Evolutionary conservation across 306 rosid species (phyloP).

Genomic region (Glycine latifolia): DNA sequence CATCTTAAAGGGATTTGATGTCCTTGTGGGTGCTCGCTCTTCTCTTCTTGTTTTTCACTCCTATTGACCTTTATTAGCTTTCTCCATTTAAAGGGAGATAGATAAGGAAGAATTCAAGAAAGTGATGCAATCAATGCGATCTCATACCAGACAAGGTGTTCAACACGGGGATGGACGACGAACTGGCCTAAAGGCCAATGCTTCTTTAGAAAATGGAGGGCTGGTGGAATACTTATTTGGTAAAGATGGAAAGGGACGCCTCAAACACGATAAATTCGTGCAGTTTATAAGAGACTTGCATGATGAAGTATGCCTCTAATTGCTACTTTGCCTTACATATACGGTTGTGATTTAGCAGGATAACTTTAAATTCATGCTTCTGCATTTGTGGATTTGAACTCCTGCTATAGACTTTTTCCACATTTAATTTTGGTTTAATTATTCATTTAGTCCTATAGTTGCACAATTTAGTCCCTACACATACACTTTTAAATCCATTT

Average conservation of each 20-base stretch:
- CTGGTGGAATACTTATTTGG: constrained; percentile 79
- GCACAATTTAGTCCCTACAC: no score
- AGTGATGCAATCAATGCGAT: constrained; percentile 82
- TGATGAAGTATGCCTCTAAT: constrained; percentile 58
- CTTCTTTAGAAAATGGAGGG: constrained; percentile 76
- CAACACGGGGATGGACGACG: constrained; percentile 52
- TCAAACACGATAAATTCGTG: constrained; percentile 65
- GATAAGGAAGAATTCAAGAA: constrained; percentile 83
- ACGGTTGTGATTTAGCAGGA: background rate
- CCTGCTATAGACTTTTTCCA: background rate
- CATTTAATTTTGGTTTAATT: background rate
- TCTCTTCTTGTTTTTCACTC: constrained; percentile 16
- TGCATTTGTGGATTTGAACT: background rate
- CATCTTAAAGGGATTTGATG: constrained; percentile 20
- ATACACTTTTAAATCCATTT: no score
- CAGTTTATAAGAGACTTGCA: constrained; percentile 67
- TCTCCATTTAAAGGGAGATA: constrained; percentile 54
- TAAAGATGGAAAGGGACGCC: constrained; percentile 64
- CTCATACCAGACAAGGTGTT: constrained; percentile 71
- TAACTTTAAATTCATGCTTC: background rate
- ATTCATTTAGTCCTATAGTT: no score
- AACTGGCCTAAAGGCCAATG: constrained; percentile 53
- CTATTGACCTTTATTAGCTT: background rate
- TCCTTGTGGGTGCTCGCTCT: background rate
- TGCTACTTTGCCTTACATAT: constrained; percentile 4